Percentiles rank a stretch among this genome's conserved stretches.
Conservation (phyloP, 331 rosid species). For the Quercus tomentella region DNA sequence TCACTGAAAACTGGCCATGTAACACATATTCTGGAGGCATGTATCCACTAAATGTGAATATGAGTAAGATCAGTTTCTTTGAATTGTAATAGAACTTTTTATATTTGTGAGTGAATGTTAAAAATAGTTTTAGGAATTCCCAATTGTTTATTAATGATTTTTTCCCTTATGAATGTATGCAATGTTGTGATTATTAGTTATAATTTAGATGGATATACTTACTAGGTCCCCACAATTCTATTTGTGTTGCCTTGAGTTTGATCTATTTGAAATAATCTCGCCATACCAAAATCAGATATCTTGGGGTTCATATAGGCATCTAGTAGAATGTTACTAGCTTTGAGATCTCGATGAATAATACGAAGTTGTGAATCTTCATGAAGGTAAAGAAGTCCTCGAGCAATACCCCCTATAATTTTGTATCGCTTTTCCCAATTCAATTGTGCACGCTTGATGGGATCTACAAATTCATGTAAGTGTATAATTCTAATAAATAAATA, state of each 20-base stretch:
- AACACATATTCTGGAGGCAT: constrained; percentile 22
- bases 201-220: constrained; percentile 4
- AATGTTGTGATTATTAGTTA: no score
- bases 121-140: no score
- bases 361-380: constrained; percentile 47
- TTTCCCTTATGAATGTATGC: no score
- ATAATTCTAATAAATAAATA: no score
- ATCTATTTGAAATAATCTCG: constrained; percentile 27
- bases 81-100: no score
- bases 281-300: constrained; percentile 47
- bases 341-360: constrained; percentile 44
- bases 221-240: constrained; percentile 46
- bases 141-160: no score
- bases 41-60: constrained; percentile 7
- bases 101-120: no score
- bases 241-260: constrained; percentile 23
- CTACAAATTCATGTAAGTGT: no score
- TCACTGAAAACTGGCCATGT: not conserved
- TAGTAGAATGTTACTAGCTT: constrained; percentile 32
- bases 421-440: not conserved
- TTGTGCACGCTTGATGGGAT: not conserved
- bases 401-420: constrained; percentile 27
- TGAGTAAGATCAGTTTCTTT: not conserved
- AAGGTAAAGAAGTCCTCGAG: constrained; percentile 50
- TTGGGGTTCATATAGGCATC: constrained; percentile 44